Conservation (phyloP, 768 basidiomycete genomes). For the Mycena pura region DNA sequence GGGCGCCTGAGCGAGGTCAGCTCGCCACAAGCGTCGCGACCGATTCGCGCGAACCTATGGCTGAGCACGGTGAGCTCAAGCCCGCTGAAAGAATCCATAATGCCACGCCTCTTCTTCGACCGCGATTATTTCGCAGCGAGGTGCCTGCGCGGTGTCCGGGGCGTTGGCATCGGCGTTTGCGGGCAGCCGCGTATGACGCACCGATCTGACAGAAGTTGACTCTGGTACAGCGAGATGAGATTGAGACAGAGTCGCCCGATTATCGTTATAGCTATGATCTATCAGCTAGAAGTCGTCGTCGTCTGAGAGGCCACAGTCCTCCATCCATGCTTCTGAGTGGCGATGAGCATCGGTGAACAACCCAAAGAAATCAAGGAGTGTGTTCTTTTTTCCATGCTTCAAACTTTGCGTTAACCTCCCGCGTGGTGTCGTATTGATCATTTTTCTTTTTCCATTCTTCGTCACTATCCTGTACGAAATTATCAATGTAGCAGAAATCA, state of each 20-base stretch:
- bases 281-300: too few relatives aligned
- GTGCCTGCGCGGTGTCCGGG: constrained; percentile 64
- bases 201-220: constrained; percentile 52
- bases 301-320: too few relatives aligned
- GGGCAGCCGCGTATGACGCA: constrained; percentile 46
- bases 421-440: too few relatives aligned
- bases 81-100: constrained; percentile 80
- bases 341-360: too few relatives aligned
- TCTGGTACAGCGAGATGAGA: constrained; percentile 51
- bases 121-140: constrained; percentile 67
- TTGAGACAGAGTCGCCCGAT: constrained; percentile 49
- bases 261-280: too few relatives aligned
- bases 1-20: constrained; percentile 37
- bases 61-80: constrained; percentile 73
- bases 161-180: constrained; percentile 59
- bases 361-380: too few relatives aligned
- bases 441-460: too few relatives aligned
- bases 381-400: too few relatives aligned
- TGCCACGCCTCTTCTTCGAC: constrained; percentile 76
- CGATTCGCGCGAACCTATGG: constrained; percentile 35
- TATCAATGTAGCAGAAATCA: too few relatives aligned
- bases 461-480: too few relatives aligned
- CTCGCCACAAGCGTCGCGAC: constrained; percentile 44
- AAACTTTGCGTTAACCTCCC: too few relatives aligned
- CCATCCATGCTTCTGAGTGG: too few relatives aligned